A percentile compares a stretch with the other conserved stretches of the same genome.
phyloP scores from a whole-genome alignment of 345 rosid species.

The Salix udensis region DNA sequence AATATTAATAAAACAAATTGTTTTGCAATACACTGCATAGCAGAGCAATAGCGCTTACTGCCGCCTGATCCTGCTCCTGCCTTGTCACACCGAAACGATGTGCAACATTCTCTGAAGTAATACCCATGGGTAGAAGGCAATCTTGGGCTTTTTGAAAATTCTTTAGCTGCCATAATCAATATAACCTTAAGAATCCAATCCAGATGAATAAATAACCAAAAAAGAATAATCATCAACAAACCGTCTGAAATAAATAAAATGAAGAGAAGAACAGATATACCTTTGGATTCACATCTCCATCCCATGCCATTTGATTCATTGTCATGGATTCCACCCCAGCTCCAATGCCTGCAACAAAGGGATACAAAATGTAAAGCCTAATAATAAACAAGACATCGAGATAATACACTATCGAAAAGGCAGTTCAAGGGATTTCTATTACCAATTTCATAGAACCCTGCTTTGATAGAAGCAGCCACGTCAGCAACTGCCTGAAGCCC shows the following conservation, averaged over 20 bases:
- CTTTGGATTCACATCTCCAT: conserved; percentile 76
- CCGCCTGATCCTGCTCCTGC: conserved; percentile 97
- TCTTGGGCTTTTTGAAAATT: conserved; percentile 68
- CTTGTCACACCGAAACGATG: conserved; percentile 76
- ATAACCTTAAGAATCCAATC: conserved; percentile 2
- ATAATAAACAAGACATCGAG: not conserved
- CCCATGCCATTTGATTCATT: conserved; percentile 73
- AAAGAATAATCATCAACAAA: not conserved
- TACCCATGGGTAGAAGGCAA: conserved; percentile 95
- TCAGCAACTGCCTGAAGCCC: conserved; percentile 99
- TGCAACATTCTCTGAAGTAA: conserved; percentile 95
- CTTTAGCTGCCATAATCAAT: conserved; percentile 48
- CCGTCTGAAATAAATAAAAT: not conserved
- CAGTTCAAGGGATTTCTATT: not conserved
- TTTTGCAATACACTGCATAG: not conserved
- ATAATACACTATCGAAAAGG: not conserved
- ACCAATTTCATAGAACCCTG: conserved; percentile 96
- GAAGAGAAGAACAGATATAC: conserved; percentile 31
- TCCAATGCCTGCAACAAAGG: conserved; percentile 62
- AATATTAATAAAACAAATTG: not conserved
- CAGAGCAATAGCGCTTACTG: conserved; percentile 49
- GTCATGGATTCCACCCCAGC: conserved; percentile 99
- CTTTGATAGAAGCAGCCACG: conserved; percentile 92
- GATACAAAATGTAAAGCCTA: not conserved
- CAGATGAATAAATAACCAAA: not conserved